phyloP scores from a whole-genome alignment of 306 rosid genomes.

The Gastrolobium villosum region DNA sequence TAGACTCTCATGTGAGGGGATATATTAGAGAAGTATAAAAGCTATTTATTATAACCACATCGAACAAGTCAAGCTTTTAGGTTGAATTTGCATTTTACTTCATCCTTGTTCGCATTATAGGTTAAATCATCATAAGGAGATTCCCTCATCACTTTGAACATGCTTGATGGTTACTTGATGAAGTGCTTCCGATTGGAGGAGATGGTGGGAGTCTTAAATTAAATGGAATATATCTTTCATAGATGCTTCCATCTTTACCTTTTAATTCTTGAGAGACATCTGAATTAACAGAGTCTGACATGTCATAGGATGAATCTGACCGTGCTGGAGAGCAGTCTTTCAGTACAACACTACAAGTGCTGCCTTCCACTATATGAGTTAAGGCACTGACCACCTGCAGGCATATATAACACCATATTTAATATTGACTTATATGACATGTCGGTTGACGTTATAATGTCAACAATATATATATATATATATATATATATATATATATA shows the following conservation, averaged over 20 bases:
- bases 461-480: no score
- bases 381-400: conserved; percentile 70
- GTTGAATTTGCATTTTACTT: no score
- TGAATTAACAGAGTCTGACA: conserved; percentile 41
- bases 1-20: no score
- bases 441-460: neutral
- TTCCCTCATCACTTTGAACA: conserved; percentile 17
- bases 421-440: neutral
- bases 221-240: conserved; percentile 19
- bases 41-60: no score
- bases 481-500: no score
- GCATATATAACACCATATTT: neutral
- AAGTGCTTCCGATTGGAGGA: conserved; percentile 53
- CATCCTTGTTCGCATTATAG: neutral
- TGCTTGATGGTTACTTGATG: conserved; percentile 47
- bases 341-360: conserved; percentile 43
- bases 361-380: conserved; percentile 51
- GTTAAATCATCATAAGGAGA: conserved; percentile 27
- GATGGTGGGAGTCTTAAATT: conserved; percentile 48
- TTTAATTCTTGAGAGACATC: conserved; percentile 44
- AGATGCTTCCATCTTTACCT: conserved; percentile 42
- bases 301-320: conserved; percentile 51
- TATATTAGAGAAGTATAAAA: no score
- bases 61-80: no score
- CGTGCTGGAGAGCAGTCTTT: conserved; percentile 60